A percentile compares a stretch with the other conserved stretches of the same genome.
phyloP scores from a whole-genome alignment of 1,284 basidiomycete genomes.

The Ganoderma multipileum region DNA sequence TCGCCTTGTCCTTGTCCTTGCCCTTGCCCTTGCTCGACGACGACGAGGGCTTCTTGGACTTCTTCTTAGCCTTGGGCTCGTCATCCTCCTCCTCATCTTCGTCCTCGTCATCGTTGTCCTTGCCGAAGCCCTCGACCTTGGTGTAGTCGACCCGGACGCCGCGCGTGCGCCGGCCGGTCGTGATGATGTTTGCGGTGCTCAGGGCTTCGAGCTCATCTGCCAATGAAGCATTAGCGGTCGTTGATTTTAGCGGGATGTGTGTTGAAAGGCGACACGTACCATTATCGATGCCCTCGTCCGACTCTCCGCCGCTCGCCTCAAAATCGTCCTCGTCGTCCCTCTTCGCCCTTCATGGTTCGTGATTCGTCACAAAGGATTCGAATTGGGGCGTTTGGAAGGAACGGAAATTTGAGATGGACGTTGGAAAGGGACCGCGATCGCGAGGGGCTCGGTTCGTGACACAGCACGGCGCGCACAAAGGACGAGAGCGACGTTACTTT shows the following conservation, averaged over 20 bases:
- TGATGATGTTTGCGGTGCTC: constrained; percentile 39
- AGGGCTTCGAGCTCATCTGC: constrained; percentile 43
- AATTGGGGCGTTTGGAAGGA: background rate
- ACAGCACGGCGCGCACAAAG: constrained; percentile 8
- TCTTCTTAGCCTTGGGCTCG: constrained; percentile 30
- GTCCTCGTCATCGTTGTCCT: constrained; percentile 39
- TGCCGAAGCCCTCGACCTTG: constrained; percentile 38
- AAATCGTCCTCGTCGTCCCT: constrained; percentile 40
- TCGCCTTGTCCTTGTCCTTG: constrained; percentile 22
- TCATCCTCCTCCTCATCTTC: constrained; percentile 42
- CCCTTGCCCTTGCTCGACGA: constrained; percentile 10
- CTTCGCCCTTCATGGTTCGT: constrained; percentile 38
- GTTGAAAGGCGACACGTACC: constrained; percentile 34
- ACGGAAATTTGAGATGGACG: background rate
- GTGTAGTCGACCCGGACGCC: constrained; percentile 46
- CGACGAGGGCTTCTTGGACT: constrained; percentile 6
- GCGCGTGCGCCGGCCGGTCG: constrained; percentile 42
- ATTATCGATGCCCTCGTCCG: constrained; percentile 40
- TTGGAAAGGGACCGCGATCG: background rate
- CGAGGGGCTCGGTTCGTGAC: constrained; percentile 22
- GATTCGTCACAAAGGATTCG: background rate
- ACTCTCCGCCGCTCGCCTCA: constrained; percentile 34
- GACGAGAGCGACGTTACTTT: constrained; percentile 37
- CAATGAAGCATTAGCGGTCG: background rate
- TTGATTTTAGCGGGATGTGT: background rate